These are phyloP conservation scores for Penicillium sp. DNA, from an alignment of 2,329 filamentous ascomycete genomes.

Conservation along the genomic window DNA sequence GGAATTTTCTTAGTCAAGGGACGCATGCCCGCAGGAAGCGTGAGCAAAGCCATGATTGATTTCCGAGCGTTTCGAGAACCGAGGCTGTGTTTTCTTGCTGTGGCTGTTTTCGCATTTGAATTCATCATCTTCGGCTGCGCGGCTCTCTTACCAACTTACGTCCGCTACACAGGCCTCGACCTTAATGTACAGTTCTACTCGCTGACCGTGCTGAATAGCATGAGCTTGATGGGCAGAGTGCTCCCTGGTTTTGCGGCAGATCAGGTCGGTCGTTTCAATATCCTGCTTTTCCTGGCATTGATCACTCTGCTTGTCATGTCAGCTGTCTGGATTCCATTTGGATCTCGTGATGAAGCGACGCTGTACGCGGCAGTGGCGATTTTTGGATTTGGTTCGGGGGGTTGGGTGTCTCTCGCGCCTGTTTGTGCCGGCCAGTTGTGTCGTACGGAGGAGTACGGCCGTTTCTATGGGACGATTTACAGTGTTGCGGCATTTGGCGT, in stretches of 20 bases:
- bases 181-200: conserved; percentile 49
- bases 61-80: conserved; percentile 47
- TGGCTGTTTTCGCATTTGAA: conserved; percentile 52
- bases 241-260: conserved; percentile 52
- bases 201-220: conserved; percentile 51
- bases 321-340: conserved; percentile 52
- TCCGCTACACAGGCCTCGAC: conserved; percentile 43
- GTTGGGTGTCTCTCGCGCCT: conserved; percentile 50
- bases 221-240: conserved; percentile 49
- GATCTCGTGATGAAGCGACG: conserved; percentile 42
- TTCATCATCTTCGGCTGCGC: conserved; percentile 55
- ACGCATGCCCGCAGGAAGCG: conserved; percentile 35
- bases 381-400: conserved; percentile 56
- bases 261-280: conserved; percentile 52
- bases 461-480: conserved; percentile 54
- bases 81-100: conserved; percentile 48
- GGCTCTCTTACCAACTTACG: conserved; percentile 53
- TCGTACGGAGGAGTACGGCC: conserved; percentile 52
- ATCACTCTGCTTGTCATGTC: conserved; percentile 48
- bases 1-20: conserved; percentile 42
- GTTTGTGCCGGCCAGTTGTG: conserved; percentile 55
- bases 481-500: conserved; percentile 52
- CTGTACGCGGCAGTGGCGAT: conserved; percentile 52
- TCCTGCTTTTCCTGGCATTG: conserved; percentile 43
- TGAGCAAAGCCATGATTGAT: conserved; percentile 42